A percentile compares a stretch with the other conserved stretches of the same genome.
Evolutionary conservation across 345 rosid genomes (phyloP).

Genomic region (Reutealis trisperma): DNA sequence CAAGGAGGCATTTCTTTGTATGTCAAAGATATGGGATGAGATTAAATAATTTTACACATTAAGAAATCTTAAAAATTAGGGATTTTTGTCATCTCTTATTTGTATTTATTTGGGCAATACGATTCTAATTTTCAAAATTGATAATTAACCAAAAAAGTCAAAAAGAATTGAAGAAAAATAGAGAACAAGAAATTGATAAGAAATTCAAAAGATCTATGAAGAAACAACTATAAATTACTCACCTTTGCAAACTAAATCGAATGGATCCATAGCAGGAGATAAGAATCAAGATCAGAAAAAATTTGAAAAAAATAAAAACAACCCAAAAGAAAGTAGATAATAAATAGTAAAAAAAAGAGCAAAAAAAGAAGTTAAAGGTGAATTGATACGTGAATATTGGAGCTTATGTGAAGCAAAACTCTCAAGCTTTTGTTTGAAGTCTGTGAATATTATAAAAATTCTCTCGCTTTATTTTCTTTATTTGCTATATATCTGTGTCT

Average conservation of each 20-base stretch:
- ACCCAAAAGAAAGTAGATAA: background rate
- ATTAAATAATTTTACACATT: no score
- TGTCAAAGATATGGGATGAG: no score
- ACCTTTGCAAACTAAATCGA: constrained; percentile 72
- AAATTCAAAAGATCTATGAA: background rate
- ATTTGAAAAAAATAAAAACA: constrained; percentile 2
- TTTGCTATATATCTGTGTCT: no score
- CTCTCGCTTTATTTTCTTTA: background rate
- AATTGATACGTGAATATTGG: constrained; percentile 34
- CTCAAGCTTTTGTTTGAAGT: constrained; percentile 13
- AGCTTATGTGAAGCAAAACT: background rate
- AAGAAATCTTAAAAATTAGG: no score
- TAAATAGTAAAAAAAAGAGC: background rate
- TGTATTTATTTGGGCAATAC: no score
- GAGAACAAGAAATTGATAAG: background rate
- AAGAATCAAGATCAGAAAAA: no score
- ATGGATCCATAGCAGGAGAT: constrained; percentile 67
- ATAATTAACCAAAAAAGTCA: constrained; percentile 18
- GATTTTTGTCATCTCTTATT: no score
- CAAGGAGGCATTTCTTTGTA: no score
- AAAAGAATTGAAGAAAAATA: background rate
- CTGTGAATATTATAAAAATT: background rate
- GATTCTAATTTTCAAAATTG: no score
- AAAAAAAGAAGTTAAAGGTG: background rate
- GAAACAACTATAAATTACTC: background rate